These are phyloP conservation scores for Camelina laxa DNA, from an alignment of 345 rosid species.

Conservation along the genomic window DNA sequence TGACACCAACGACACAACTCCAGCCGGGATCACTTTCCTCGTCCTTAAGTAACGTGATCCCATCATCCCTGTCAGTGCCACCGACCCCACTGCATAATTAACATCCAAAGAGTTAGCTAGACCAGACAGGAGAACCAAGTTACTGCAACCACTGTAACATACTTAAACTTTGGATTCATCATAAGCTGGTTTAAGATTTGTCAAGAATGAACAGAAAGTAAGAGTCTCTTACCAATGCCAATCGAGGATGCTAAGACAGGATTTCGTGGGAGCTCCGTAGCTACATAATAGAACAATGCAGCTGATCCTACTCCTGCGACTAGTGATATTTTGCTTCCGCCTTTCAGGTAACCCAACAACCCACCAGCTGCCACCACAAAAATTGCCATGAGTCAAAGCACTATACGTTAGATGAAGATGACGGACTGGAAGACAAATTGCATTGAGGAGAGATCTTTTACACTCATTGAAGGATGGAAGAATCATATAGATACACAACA, in stretches of 20 bases:
- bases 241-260: constrained; percentile 78
- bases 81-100: constrained; percentile 63
- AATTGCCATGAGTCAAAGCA: background rate
- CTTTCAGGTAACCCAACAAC: constrained; percentile 78
- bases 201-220: background rate
- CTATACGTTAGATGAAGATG: constrained; percentile 7
- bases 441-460: background rate
- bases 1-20: constrained; percentile 79
- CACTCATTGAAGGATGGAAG: background rate
- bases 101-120: background rate
- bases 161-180: background rate
- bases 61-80: constrained; percentile 75
- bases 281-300: constrained; percentile 66
- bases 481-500: background rate
- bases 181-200: background rate
- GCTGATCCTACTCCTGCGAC: constrained; percentile 83
- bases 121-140: background rate
- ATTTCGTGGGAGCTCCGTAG: constrained; percentile 68
- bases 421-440: background rate
- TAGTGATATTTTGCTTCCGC: constrained; percentile 87
- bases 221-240: constrained; percentile 68
- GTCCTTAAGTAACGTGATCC: constrained; percentile 81
- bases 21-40: constrained; percentile 81
- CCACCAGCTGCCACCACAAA: constrained; percentile 70
- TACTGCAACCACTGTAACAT: background rate